A percentile compares a stretch with the other conserved stretches of the same genome.
phyloP scores from a whole-genome alignment of 371 early-diverging fungal genomes.

The Thermomucor indicae-seudaticae region DNA sequence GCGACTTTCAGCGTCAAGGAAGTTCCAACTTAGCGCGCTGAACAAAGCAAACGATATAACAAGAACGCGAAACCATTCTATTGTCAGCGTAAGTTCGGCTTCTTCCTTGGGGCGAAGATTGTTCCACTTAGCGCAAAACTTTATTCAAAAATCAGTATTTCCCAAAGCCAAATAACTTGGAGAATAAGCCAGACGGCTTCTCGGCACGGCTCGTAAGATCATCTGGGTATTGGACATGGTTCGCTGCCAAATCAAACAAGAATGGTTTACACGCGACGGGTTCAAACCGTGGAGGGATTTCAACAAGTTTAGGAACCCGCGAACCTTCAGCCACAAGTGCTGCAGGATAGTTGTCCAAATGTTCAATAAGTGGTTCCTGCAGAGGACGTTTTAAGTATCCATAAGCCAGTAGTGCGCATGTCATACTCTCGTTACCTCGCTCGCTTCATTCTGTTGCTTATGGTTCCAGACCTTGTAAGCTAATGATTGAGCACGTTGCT shows the following conservation, averaged over 20 bases:
- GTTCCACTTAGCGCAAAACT: no score
- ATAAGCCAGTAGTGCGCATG: no score
- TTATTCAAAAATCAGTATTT: no score
- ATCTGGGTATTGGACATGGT: constrained; percentile 63
- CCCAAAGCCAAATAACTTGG: constrained; percentile 35
- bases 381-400: no score
- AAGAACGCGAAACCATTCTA: no score
- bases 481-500: constrained; percentile 32
- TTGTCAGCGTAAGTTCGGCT: no score
- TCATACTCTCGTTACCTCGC: constrained; percentile 22
- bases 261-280: constrained; percentile 76
- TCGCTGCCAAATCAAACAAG: constrained; percentile 78
- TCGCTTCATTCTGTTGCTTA: constrained; percentile 35
- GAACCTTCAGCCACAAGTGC: constrained; percentile 21
- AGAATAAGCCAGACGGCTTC: constrained; percentile 20
- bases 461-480: not conserved
- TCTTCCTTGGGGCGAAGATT: no score
- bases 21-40: no score
- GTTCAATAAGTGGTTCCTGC: constrained; percentile 41
- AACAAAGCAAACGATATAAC: no score
- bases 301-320: constrained; percentile 47
- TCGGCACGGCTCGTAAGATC: constrained; percentile 22
- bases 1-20: no score
- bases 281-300: constrained; percentile 65
- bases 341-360: constrained; percentile 50